Evolutionary conservation across 306 rosid species (phyloP), one percentile per base, ranked within the genome.

Genomic region (Herpetospermum pedunculosum): DNA sequence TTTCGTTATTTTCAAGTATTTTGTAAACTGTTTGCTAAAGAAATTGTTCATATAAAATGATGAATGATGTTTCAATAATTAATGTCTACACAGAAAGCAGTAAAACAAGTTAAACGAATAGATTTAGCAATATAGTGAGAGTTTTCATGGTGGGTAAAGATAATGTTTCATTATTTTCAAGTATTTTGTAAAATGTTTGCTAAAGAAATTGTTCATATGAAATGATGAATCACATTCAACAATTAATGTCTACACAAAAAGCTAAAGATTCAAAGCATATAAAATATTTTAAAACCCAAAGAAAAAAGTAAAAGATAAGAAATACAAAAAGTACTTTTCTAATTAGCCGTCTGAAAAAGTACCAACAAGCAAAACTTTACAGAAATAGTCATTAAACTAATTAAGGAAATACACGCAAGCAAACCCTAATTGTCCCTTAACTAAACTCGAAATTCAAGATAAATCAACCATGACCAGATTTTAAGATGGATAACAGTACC

Each of bases 401-500:
- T 62, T 62, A 10, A 68, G 29, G 72, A 41, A 40, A 67, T 23
- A 25, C 72, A 23, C 7, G 35, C 72, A 25, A 67, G 14, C 19
- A 67, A 67, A 15, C 21, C 50, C 52, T 1, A 32, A 2, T 15
- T 32, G 8, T 0, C 16, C 15, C 26, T 1, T 1, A 58, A 28
- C n/a, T n/a, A 41, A 10, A 9, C 70, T 63, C 8, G 25, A 37
- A 30, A 19, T 38, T 38, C 18, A 43, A 38, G 34, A 43, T 14
- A 35, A 63, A 25, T 25, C 55, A 29, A 18, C 1, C 25, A 16
- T 47, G 38, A 8, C 5, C 1, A 26, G 41, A 69, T 44, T 69
- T 12, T 1, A 43, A 68, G 14, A 44, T 32, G 53, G 58, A 37
- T 5, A 71, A 74, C 73, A 59, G 47, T 84, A 95, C 99, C 99